These are phyloP conservation scores for Gracilaria gracilis DNA, from an alignment of 23 red algal species.

Conservation along the genomic window DNA sequence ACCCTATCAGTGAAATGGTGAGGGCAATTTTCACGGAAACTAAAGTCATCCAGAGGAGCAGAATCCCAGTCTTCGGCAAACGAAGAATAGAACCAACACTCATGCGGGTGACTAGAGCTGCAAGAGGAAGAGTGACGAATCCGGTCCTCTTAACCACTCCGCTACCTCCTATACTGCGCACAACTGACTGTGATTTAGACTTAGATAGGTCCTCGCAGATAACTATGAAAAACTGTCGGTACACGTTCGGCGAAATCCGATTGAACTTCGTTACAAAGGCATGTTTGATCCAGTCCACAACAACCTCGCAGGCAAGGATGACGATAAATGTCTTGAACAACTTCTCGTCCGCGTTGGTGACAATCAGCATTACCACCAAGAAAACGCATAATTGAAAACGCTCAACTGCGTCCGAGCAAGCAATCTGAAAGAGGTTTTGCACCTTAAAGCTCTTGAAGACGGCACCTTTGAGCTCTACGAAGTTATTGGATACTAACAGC, in stretches of 20 bases:
- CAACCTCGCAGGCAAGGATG: conserved; percentile 75
- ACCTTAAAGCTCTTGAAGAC: conserved; percentile 90
- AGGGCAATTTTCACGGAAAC: conserved; percentile 56
- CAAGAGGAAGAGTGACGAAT: conserved; percentile 78
- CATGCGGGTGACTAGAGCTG: conserved; percentile 78
- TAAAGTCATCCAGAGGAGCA: conserved; percentile 41
- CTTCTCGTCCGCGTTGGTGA: conserved; percentile 72
- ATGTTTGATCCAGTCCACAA: conserved; percentile 97
- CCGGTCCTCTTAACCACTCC: conserved; percentile 74
- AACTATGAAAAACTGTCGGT: conserved; percentile 82
- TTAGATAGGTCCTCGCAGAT: conserved; percentile 69
- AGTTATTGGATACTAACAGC: conserved; percentile 92
- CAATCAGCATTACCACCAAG: conserved; percentile 74
- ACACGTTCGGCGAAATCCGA: conserved; percentile 76
- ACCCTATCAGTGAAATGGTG: conserved; percentile 52
- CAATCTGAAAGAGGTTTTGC: conserved; percentile 88
- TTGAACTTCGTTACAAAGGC: conserved; percentile 95
- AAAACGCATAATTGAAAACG: conserved; percentile 89
- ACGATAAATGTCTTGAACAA: conserved; percentile 69
- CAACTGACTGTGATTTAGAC: conserved; percentile 46
- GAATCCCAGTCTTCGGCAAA: conserved; percentile 25
- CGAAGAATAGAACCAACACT: neutral
- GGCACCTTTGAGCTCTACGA: conserved; percentile 92
- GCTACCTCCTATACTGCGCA: conserved; percentile 79
- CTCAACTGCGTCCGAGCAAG: conserved; percentile 88